These are phyloP conservation scores for Zymoseptoria crescenta DNA, from an alignment of 2,329 filamentous ascomycete species.

Conservation along the genomic window DNA sequence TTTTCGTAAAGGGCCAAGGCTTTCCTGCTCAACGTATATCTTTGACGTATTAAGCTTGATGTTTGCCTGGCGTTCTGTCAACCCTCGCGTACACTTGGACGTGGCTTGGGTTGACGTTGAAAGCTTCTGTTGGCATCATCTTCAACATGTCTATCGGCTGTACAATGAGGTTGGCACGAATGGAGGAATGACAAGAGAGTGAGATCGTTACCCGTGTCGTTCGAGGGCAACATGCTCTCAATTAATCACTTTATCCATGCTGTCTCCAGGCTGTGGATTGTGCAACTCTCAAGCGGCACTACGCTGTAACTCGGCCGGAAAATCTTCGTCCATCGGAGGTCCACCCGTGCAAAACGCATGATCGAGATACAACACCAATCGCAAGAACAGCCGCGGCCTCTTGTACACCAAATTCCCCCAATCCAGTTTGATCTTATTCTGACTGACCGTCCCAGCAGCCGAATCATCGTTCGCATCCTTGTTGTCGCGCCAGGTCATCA, in stretches of 20 bases:
- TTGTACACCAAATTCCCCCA: constrained; percentile 5
- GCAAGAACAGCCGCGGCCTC: constrained; percentile 4
- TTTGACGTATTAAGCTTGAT: neutral
- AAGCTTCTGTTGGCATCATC: no score
- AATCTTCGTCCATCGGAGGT: constrained; percentile 3
- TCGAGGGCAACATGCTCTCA: no score
- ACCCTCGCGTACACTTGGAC: no score
- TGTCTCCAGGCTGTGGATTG: neutral
- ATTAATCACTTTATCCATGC: neutral
- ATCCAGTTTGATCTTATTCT: constrained; percentile 4
- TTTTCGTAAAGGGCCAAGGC: no score
- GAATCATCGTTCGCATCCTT: neutral
- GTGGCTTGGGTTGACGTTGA: no score
- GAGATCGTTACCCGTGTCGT: neutral
- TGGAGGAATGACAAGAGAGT: neutral
- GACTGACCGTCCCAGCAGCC: neutral
- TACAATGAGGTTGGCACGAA: neutral
- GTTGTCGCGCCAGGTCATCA: constrained; percentile 3
- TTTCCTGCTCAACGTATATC: no score
- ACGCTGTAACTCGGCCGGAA: constrained; percentile 2
- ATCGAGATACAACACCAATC: constrained; percentile 8
- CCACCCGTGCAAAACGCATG: constrained; percentile 4
- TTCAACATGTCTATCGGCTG: no score
- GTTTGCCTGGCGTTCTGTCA: no score
- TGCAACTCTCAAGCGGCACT: neutral